phyloP scores from a whole-genome alignment of 805 yeast genomes.

The Candida xiaguanensis region DNA sequence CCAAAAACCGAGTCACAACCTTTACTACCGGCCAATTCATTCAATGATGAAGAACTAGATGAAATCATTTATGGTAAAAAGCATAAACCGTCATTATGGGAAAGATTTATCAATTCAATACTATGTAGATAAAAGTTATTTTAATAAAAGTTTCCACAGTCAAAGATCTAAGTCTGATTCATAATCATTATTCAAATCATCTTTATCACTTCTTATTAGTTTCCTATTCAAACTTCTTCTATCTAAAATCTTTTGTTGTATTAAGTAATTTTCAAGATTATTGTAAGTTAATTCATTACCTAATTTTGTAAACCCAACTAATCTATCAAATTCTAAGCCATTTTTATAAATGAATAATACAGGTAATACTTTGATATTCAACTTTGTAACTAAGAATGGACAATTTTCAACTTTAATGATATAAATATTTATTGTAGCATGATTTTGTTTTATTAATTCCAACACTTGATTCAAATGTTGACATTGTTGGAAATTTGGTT shows the following conservation, averaged over 20 bases:
- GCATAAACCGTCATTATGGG: constrained; percentile 5
- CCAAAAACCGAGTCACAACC: background rate
- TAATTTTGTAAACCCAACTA: constrained; percentile 69
- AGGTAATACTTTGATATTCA: constrained; percentile 67
- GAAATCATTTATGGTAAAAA: constrained; percentile 8
- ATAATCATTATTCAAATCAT: constrained; percentile 3
- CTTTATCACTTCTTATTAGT: background rate
- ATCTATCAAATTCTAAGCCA: constrained; percentile 56
- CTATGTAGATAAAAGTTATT: constrained; percentile 4
- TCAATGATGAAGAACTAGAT: constrained; percentile 8
- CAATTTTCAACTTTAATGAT: constrained; percentile 60
- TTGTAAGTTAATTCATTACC: constrained; percentile 45
- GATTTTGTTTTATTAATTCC: constrained; percentile 50
- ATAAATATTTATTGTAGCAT: constrained; percentile 51
- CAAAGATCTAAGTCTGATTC: constrained; percentile 10
- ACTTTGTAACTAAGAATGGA: constrained; percentile 66
- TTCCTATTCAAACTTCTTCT: constrained; percentile 14
- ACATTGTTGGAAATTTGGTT: constrained; percentile 60
- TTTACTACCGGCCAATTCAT: constrained; percentile 5
- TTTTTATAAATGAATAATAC: constrained; percentile 58
- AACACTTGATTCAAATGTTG: constrained; percentile 48
- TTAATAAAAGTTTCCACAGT: background rate
- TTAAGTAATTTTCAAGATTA: constrained; percentile 41
- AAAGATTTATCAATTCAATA: constrained; percentile 1
- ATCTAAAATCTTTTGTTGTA: constrained; percentile 14